Base-by-base conservation (phyloP, 2,329 filamentous ascomycete species). In the Neonectria magnoliae region DNA sequence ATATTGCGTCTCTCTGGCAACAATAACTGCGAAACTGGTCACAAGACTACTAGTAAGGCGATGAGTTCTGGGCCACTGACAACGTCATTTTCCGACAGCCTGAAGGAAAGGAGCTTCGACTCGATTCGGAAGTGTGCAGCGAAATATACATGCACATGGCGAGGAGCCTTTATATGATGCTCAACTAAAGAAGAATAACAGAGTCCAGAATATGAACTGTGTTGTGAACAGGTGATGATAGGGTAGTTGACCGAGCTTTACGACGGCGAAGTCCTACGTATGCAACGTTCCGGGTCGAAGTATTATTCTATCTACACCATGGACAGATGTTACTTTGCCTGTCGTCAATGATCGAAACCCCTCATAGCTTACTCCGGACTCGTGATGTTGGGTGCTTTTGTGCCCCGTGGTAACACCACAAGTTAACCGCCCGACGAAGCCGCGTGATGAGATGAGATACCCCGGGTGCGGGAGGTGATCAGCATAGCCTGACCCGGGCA, bases 351-450 rank as follows among this genome's bases (percentile, higher is more conserved):
- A 62, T 41, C 5, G 25, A 63, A 59, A 44, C 54, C 50, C 50
- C 55, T 52, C 51, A 51, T 50, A 38, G 38, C 25, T 58, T 50
- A 22, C 48, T 27, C 13, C 47, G 16, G 29, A 58, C 48, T 38
- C 22, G 60, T 44, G 29, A 58, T 16, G 48, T 52, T 52, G 56
- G 36, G 44, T 59, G 56, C 56, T 59, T 59, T 59, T 52, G 48
- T 45, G 48, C 38, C 33, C 33, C 57, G 20, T 52, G 48, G 57
- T 29, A 45, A 38, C 47, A 59, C 38, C 44, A 33, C 25, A 6
- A 6, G 25, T 25, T 60, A 31, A 51, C 29, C 33, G 51, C 55
- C 55, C 61, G 51, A 52, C 29, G 29, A 25, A 63, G 55, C 61
- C 61, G 61, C 56, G 61, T 31, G 22, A 6, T 13, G 27, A 31